A percentile compares a stretch with the other conserved stretches of the same genome.
These are phyloP conservation scores for Chamaenerion angustifolium DNA, from an alignment of 345 rosid species.

Conservation along the genomic window DNA sequence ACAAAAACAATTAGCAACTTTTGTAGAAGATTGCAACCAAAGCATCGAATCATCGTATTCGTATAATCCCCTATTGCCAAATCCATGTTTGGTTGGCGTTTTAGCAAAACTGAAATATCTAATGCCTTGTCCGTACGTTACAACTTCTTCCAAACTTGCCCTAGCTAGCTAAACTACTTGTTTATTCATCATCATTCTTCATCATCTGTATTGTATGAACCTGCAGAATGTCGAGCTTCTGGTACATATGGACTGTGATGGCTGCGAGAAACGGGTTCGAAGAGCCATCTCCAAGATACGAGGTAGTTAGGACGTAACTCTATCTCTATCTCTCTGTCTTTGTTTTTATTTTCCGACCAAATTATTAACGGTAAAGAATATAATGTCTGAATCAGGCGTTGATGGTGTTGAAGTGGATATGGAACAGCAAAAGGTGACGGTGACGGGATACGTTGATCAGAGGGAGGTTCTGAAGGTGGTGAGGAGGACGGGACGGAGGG, in stretches of 20 bases:
- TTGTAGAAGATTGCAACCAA: too few relatives aligned
- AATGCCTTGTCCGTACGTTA: constrained; percentile 52
- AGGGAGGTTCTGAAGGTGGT: constrained; percentile 51
- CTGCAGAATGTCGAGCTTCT: constrained; percentile 55
- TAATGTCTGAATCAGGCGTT: constrained; percentile 29
- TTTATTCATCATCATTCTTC: background rate
- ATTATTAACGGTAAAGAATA: too few relatives aligned
- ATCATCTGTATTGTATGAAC: background rate
- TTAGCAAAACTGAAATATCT: constrained; percentile 28
- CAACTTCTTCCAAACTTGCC: background rate
- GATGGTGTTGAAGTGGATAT: constrained; percentile 62
- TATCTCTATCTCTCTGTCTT: too few relatives aligned
- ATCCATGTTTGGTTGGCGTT: constrained; percentile 40
- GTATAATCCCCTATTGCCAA: too few relatives aligned
- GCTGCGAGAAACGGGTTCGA: constrained; percentile 63
- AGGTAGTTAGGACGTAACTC: constrained; percentile 44
- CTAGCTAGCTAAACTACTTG: background rate
- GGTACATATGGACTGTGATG: constrained; percentile 89
- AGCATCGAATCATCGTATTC: too few relatives aligned
- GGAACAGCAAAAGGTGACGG: constrained; percentile 69
- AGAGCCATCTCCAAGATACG: constrained; percentile 59
- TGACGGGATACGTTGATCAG: constrained; percentile 54
- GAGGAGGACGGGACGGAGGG: constrained; percentile 64
- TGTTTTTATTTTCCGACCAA: too few relatives aligned
- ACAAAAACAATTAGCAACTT: too few relatives aligned